Conservation (phyloP, 805 yeast genomes). For the Zygotorulaspora danielsina region DNA sequence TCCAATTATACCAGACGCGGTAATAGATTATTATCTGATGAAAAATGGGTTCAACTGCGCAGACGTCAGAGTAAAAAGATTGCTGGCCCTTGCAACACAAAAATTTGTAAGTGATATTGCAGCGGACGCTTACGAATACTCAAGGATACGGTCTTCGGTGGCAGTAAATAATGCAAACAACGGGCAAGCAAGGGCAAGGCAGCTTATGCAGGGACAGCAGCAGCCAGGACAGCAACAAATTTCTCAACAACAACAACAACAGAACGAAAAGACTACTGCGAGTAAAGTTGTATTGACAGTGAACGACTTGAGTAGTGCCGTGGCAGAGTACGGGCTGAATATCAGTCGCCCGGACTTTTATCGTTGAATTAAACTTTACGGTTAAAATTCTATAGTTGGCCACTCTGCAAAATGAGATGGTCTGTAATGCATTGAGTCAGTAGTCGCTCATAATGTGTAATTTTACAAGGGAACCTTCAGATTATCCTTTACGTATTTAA, state of each 20-base stretch:
- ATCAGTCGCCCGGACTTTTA: constrained; percentile 91
- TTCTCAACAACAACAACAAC: constrained; percentile 41
- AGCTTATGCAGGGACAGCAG: constrained; percentile 61
- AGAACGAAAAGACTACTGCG: constrained; percentile 39
- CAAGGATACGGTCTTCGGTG: constrained; percentile 83
- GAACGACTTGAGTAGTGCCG: constrained; percentile 89
- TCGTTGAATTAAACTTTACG: constrained; percentile 58
- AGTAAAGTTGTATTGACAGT: constrained; percentile 85
- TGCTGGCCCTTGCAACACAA: constrained; percentile 92
- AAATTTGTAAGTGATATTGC: constrained; percentile 93
- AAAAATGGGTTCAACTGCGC: constrained; percentile 80
- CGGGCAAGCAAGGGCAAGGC: constrained; percentile 82
- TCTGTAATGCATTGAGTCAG: too few species aligned
- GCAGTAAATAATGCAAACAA: constrained; percentile 82
- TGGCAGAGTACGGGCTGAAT: constrained; percentile 88
- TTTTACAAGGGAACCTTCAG: background rate
- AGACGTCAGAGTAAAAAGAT: constrained; percentile 72
- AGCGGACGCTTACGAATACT: constrained; percentile 92
- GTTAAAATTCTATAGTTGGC: too few species aligned
- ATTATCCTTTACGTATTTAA: constrained; percentile 6
- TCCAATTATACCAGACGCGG: constrained; percentile 95
- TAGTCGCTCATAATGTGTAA: too few species aligned
- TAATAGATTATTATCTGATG: constrained; percentile 84
- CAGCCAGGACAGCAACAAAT: constrained; percentile 42
- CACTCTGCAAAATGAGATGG: too few species aligned